Conservation (phyloP, 176 grass and related monocot species). For the Lolium rigidum region DNA sequence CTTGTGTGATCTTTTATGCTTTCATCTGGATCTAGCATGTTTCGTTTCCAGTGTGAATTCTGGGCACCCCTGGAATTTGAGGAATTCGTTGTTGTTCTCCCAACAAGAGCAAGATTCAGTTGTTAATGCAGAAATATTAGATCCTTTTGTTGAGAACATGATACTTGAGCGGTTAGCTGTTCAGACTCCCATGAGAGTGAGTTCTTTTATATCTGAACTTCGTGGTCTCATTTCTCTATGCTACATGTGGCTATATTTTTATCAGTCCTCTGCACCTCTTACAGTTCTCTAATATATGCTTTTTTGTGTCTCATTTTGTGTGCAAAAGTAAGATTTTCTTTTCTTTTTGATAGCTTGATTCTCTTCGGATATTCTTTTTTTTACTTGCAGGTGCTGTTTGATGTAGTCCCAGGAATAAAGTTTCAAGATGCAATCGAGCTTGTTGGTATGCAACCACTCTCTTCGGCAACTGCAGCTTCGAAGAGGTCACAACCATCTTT, state of each 20-base stretch:
- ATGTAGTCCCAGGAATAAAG: slow-evolving; percentile 81
- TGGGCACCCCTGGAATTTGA: slow-evolving; percentile 68
- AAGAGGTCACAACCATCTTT: slow-evolving; percentile 72
- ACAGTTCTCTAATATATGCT: background rate
- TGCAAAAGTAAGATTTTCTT: slow-evolving; percentile 12
- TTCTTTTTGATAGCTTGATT: slow-evolving; percentile 1
- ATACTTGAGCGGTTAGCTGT: slow-evolving; percentile 90
- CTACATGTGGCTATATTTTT: slow-evolving; percentile 34
- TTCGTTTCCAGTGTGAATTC: slow-evolving; percentile 94
- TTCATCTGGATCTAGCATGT: slow-evolving; percentile 85
- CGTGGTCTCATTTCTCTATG: slow-evolving; percentile 34
- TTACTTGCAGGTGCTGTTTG: slow-evolving; percentile 76
- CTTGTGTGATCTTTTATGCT: slow-evolving; percentile 94
- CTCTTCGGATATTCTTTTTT: slow-evolving; percentile 15
- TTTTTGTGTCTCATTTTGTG: background rate
- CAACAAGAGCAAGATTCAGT: slow-evolving; percentile 60
- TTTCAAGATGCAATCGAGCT: slow-evolving; percentile 90
- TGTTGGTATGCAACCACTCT: slow-evolving; percentile 79
- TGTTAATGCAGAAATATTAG: slow-evolving; percentile 59
- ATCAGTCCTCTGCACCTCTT: slow-evolving; percentile 29
- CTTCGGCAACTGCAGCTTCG: slow-evolving; percentile 70
- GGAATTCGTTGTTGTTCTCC: slow-evolving; percentile 74
- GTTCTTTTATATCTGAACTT: slow-evolving; percentile 37
- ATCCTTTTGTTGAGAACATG: slow-evolving; percentile 96
- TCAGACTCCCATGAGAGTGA: slow-evolving; percentile 90